A percentile compares a stretch with the other conserved stretches of the same genome.
These are phyloP conservation scores for Coffea eugenioides DNA, from an alignment of 257 asterid genomes.

Conservation along the genomic window DNA sequence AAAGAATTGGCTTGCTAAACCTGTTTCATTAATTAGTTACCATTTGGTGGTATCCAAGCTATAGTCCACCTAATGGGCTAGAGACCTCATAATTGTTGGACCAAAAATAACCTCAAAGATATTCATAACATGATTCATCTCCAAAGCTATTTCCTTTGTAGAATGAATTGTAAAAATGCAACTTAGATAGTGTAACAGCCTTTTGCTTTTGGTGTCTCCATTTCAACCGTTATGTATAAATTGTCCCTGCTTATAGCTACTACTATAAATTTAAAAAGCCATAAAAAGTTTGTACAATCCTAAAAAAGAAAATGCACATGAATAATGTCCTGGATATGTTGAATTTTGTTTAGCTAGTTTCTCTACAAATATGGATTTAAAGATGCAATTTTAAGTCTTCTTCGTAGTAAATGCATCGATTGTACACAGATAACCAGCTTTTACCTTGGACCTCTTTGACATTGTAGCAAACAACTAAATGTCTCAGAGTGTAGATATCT, in stretches of 20 bases:
- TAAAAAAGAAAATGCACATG: background rate
- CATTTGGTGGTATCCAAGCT: background rate
- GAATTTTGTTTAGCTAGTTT: background rate
- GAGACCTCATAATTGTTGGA: background rate
- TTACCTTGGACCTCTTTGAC: background rate
- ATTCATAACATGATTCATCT: background rate
- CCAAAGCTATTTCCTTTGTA: background rate
- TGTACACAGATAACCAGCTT: background rate
- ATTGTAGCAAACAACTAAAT: background rate
- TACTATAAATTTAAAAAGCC: background rate
- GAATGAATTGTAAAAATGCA: background rate
- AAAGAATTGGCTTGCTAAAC: background rate
- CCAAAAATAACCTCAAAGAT: background rate
- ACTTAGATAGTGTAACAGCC: background rate
- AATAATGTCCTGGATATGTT: background rate
- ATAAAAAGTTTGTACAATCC: background rate
- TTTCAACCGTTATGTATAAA: background rate
- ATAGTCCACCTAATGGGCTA: background rate
- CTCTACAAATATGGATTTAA: background rate
- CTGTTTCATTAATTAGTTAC: background rate
- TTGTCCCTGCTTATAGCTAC: background rate
- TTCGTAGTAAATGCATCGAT: background rate
- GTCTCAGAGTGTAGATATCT: background rate
- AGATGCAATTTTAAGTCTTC: background rate
- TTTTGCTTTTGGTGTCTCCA: background rate